A percentile compares a stretch with the other conserved stretches of the same genome.
phyloP scores from a whole-genome alignment of 495 filamentous ascomycete species.

The Apiosordaria backusii region DNA sequence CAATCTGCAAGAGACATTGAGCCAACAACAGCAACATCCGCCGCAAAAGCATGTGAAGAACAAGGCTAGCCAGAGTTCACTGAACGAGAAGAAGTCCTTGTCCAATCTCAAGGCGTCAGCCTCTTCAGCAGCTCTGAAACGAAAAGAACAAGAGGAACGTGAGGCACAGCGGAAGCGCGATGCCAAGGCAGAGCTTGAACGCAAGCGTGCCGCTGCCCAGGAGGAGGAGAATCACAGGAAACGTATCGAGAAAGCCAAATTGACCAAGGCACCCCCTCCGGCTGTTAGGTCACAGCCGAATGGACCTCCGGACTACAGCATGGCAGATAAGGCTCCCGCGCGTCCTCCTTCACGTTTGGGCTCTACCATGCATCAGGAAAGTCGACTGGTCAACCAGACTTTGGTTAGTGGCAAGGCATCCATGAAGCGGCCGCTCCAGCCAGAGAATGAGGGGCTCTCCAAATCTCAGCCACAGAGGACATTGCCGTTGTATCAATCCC shows the following conservation, averaged over 20 bases:
- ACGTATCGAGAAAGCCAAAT: conserved; percentile 63
- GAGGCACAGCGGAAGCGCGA: conserved; percentile 75
- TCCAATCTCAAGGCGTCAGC: conserved; percentile 67
- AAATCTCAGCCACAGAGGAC: conserved; percentile 37
- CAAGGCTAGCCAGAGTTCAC: conserved; percentile 27
- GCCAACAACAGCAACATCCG: conserved; percentile 35
- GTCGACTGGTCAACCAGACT: conserved; percentile 42
- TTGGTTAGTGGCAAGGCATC: conserved; percentile 44
- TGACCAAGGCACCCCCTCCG: conserved; percentile 52
- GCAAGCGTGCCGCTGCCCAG: conserved; percentile 59
- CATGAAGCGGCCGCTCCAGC: conserved; percentile 49
- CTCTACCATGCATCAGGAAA: conserved; percentile 41
- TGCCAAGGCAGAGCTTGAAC: conserved; percentile 71
- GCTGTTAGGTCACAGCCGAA: conserved; percentile 47
- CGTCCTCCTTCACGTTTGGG: conserved; percentile 44
- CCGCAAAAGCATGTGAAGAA: neutral
- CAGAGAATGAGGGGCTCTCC: conserved; percentile 50
- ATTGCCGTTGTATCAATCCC: no score
- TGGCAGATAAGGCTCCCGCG: conserved; percentile 28
- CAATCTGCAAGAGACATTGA: conserved; percentile 57
- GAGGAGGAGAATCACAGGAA: conserved; percentile 54
- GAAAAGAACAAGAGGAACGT: conserved; percentile 57
- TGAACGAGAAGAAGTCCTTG: conserved; percentile 56
- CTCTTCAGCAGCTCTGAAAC: conserved; percentile 58
- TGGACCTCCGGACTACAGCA: conserved; percentile 43